Conservation (phyloP, 108 stramenopile species). For the Nannochloropsis gaditana region DNA sequence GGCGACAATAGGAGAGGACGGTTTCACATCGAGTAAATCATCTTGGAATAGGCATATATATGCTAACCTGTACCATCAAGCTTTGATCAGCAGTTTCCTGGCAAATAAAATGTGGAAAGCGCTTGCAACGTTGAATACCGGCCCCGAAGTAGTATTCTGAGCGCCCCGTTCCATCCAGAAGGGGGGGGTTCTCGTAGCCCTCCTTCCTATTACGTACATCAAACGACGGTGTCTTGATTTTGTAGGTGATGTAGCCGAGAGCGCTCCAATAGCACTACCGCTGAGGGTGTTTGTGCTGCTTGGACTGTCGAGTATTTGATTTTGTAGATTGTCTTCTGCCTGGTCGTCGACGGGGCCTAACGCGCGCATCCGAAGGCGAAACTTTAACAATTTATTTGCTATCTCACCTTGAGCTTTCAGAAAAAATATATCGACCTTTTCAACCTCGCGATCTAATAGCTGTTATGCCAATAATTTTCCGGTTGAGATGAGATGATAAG, state of each 20-base stretch:
- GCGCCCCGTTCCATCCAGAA: too few relatives aligned
- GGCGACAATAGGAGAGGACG: neutral
- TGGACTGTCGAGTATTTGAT: neutral
- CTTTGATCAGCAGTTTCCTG: too few relatives aligned
- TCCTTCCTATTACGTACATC: neutral
- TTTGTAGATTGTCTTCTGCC: neutral
- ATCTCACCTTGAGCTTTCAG: conserved; percentile 36
- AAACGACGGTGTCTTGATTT: neutral
- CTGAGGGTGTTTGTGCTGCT: neutral
- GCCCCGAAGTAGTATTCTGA: too few relatives aligned
- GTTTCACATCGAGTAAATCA: too few relatives aligned
- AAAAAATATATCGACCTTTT: conserved; percentile 41
- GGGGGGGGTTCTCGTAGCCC: too few relatives aligned
- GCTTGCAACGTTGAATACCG: too few relatives aligned
- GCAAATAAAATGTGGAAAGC: too few relatives aligned
- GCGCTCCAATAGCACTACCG: neutral
- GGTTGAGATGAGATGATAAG: neutral
- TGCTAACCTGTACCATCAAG: too few relatives aligned
- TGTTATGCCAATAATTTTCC: neutral
- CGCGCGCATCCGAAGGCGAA: neutral
- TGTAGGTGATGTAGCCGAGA: neutral
- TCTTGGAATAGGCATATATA: too few relatives aligned
- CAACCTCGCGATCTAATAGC: conserved; percentile 29
- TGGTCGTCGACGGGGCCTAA: neutral
- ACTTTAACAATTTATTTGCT: conserved; percentile 16